Evolutionary conservation across 371 early-diverging fungal species (phyloP).

Genomic region (Mortierella sp.): DNA sequence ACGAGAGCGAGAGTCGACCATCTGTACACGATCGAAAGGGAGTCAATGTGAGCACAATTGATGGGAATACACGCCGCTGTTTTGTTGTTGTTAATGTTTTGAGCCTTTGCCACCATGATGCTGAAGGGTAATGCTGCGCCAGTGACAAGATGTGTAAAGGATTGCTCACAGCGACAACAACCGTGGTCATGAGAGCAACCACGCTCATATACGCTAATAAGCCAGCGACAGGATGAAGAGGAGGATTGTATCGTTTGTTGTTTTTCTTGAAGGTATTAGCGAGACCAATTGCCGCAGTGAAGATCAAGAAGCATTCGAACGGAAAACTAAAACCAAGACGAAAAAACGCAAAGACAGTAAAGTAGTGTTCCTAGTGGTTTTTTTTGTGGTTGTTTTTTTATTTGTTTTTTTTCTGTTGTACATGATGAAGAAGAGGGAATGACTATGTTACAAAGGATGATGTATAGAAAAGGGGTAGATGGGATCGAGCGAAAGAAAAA

Average conservation of each 20-base stretch:
- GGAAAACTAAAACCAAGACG: background rate
- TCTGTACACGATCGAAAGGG: conserved; percentile 1
- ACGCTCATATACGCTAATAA: background rate
- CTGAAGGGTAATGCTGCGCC: background rate
- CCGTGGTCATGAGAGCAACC: background rate
- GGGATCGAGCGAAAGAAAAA: background rate
- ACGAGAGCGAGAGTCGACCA: background rate
- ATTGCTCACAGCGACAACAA: no score
- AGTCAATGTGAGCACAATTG: background rate
- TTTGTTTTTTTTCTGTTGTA: background rate
- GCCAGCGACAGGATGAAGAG: background rate
- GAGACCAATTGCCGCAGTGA: background rate
- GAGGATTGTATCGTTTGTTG: background rate
- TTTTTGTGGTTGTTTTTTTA: background rate
- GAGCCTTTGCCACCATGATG: conserved; percentile 1
- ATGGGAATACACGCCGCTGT: background rate
- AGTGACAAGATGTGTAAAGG: no score
- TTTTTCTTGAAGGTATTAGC: background rate
- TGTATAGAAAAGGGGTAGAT: no score
- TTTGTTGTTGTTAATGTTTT: background rate
- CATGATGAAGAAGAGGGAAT: no score
- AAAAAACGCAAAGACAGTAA: background rate
- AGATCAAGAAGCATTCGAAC: no score
- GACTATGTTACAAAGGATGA: no score
- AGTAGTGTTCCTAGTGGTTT: background rate